These are phyloP conservation scores for Vanrija humicola DNA, from an alignment of 1,284 basidiomycete species.

Conservation along the genomic window DNA sequence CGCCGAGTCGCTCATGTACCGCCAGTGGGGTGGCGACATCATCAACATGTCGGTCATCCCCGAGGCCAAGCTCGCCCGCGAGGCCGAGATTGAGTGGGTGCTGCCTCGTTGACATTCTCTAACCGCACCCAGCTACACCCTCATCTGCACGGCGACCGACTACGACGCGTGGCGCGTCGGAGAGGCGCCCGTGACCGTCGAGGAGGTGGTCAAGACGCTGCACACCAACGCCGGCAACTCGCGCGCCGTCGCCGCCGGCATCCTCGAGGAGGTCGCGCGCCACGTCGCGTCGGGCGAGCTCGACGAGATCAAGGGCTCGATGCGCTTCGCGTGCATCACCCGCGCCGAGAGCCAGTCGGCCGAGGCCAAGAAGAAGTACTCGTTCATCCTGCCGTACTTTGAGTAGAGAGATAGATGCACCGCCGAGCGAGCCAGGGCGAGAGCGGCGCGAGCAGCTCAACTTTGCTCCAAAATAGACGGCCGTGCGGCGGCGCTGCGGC, in stretches of 20 bases:
- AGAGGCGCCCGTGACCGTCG: slow-evolving; percentile 76
- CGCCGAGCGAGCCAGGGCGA: too few relatives aligned
- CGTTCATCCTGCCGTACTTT: slow-evolving; percentile 68
- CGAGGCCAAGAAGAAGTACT: slow-evolving; percentile 67
- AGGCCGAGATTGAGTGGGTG: slow-evolving; percentile 82
- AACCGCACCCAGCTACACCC: slow-evolving; percentile 62
- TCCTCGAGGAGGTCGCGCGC: slow-evolving; percentile 72
- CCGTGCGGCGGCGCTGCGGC: too few relatives aligned
- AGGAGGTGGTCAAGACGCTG: slow-evolving; percentile 77
- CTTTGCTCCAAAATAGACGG: too few relatives aligned
- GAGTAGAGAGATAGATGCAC: slow-evolving; percentile 5
- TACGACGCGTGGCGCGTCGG: slow-evolving; percentile 85
- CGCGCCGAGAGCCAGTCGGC: slow-evolving; percentile 59
- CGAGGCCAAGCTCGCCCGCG: slow-evolving; percentile 90
- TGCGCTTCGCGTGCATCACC: slow-evolving; percentile 84
- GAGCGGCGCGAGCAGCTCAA: too few relatives aligned
- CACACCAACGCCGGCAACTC: slow-evolving; percentile 79
- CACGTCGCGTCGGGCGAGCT: slow-evolving; percentile 57
- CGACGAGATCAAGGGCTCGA: slow-evolving; percentile 66
- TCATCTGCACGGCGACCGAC: slow-evolving; percentile 86
- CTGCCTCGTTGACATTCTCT: not conserved
- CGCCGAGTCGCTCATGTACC: slow-evolving; percentile 93
- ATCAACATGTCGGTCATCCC: slow-evolving; percentile 95
- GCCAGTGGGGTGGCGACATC: slow-evolving; percentile 85
- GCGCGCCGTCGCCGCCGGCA: slow-evolving; percentile 61